Evolutionary conservation across 352 stramenopile species (phyloP), one percentile per base, ranked within the genome.

Genomic region (Plasmopara halstedii): DNA sequence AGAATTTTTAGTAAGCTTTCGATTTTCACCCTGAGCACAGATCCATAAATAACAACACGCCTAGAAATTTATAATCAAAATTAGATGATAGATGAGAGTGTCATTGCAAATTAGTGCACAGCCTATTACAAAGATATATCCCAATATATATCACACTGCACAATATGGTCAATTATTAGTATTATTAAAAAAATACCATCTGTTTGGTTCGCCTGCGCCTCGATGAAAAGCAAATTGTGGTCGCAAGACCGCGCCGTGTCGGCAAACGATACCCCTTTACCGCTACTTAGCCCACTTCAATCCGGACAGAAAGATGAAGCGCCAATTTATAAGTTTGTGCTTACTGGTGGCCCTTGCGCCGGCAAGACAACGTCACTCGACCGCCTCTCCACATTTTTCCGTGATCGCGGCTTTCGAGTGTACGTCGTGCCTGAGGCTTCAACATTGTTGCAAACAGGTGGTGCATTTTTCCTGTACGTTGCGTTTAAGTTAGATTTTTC

Each of bases 301-400:
- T 69, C 58, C 15, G 80, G 77, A 14, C 70, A 88, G 44, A 64
- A 67, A 44, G 78, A 86, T 49, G 73, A 83, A 29, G 63, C 73
- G 31, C 78, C 73, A 3, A 90, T 97, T 36, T 96, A 96, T 67
- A 93, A 93, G 59, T 94, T 97, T 47, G 87, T 97, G 38, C 74
- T 97, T 50, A 98, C 91, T 31, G 94, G 91, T 42, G 94, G 91
- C 11, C 94, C 91, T 2, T 98, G 94, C 64, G 94, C 89, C 17
- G 94, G 94, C 40, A 98, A 98, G 58, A 98, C 94, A 34, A 98
- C 94, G 44, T 95, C 88, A 37, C 71, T 98, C 20, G 89, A 95
- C 38, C 70, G 89, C 38, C 58, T 97, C 17, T 94, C 75, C n/a
- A 92, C 78, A 21, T 94, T 88, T 58, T 95, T 91, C 45, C 73